Evolutionary conservation across 1,284 basidiomycete species (phyloP), one percentile per base, ranked within the genome.

Genomic region (Kwoniella shivajii): DNA sequence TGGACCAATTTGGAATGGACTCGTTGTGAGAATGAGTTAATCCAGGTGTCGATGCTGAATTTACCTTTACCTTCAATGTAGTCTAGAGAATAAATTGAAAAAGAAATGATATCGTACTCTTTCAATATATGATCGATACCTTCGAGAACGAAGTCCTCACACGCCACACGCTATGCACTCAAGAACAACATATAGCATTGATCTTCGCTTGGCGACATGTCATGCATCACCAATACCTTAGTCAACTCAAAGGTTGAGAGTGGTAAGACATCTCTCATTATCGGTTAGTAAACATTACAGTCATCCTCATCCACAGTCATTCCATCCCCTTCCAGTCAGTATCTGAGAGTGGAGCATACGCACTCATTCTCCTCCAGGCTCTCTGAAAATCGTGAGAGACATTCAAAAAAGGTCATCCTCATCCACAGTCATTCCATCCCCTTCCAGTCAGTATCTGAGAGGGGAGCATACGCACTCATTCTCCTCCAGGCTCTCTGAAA

Each of bases 61-160:
- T 45, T 18, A 26, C 16, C 4, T 29, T 22, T 44, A 34, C 4
- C 4, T 41, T 16, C 24, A 10, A 14, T 46, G n/a, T n/a, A 72
- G 70, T 14, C 57, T 73, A 20, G 71, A 73, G 48, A 65, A 61
- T 18, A 67, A 60, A 49, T 34, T 73, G 41, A 67, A 66, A 61
- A 71, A 65, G 52, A 63, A 68, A 30, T 60, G 62, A 37, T 45
- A 2, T 6, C 29, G 18, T 22, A 22, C 11, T 16, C 16, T 2
- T 29, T 3, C 34, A 6, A 1, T 16, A 39, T 41, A 14, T 13
- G 9, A 34, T n/a, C 3, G 6, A 11, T 5, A 29, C 4, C 2
- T 18, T 20, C 7, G 22, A 2, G 38, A 20, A 18, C 26, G 9
- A 20, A 24, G n/a, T n/a, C n/a, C n/a, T n/a, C n/a, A n/a, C n/a